Percentiles rank a stretch among this genome's conserved stretches.
Evolutionary conservation across 352 stramenopile species (phyloP).

Genomic region (Phytophthora cajani): DNA sequence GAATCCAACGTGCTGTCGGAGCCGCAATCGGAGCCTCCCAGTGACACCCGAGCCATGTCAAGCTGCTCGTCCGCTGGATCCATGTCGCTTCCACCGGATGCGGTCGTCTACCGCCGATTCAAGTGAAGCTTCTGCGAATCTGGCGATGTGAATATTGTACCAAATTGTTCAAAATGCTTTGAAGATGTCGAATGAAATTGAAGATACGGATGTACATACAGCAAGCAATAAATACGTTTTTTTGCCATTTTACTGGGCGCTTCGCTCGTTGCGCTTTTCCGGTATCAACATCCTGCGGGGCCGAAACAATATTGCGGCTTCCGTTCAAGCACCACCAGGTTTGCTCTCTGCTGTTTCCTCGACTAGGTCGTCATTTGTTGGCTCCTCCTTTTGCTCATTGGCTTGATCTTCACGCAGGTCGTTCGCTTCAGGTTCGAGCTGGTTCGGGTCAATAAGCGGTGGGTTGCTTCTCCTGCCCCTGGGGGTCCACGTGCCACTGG

Average conservation of each 20-base stretch:
- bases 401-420: not conserved
- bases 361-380: not conserved
- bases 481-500: not conserved
- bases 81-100: conserved; percentile 21
- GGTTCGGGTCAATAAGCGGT: not conserved
- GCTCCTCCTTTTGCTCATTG: not conserved
- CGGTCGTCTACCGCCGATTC: conserved; percentile 27
- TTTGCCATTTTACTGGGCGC: conserved; percentile 15
- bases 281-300: not conserved
- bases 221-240: conserved; percentile 31
- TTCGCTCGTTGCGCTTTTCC: not conserved
- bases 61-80: conserved; percentile 21
- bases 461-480: not conserved
- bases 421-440: conserved; percentile 8
- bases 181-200: conserved; percentile 23
- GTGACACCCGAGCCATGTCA: conserved; percentile 24
- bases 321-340: not conserved
- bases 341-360: not conserved
- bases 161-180: conserved; percentile 38
- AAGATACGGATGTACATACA: conserved; percentile 31
- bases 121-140: conserved; percentile 23
- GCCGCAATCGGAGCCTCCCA: conserved; percentile 27
- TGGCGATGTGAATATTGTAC: conserved; percentile 24
- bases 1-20: conserved; percentile 36
- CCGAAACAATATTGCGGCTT: not conserved